Evolutionary conservation across 768 basidiomycete genomes (phyloP).

Genomic region (Brasilioporus rufonigricans): DNA sequence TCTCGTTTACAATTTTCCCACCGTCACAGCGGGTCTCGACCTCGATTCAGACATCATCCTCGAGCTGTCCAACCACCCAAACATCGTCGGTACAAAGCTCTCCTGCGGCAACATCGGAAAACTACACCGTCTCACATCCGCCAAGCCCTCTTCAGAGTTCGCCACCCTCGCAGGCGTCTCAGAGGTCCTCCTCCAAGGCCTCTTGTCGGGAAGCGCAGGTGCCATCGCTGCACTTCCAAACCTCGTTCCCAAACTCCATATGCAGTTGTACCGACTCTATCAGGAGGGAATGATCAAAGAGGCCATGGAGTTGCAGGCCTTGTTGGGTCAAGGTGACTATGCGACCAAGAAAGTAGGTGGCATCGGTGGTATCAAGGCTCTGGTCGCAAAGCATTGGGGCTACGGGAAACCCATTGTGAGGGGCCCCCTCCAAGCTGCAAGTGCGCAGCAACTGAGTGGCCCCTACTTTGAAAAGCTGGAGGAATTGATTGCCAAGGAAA

Average conservation of each 20-base stretch:
- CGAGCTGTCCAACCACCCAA: too few relatives aligned
- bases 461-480: constrained; percentile 41
- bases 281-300: constrained; percentile 53
- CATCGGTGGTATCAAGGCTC: constrained; percentile 63
- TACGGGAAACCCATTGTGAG: constrained; percentile 55
- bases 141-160: constrained; percentile 52
- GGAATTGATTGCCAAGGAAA: constrained; percentile 48
- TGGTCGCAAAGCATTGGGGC: constrained; percentile 62
- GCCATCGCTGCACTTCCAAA: constrained; percentile 65
- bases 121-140: too few relatives aligned
- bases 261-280: constrained; percentile 46
- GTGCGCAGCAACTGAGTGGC: constrained; percentile 35
- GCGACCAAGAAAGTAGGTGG: constrained; percentile 61
- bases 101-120: too few relatives aligned
- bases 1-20: too few relatives aligned
- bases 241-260: constrained; percentile 62
- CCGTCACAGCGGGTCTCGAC: too few relatives aligned
- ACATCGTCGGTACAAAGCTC: too few relatives aligned
- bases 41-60: too few relatives aligned
- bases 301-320: constrained; percentile 58
- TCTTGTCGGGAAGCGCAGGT: constrained; percentile 63
- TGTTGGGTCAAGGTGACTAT: constrained; percentile 67
- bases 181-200: constrained; percentile 63
- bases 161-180: constrained; percentile 75
- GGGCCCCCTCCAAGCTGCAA: constrained; percentile 47